Percentiles rank a stretch among this genome's conserved stretches.
These are phyloP conservation scores for Rhizopus arrhizus DNA, from an alignment of 371 early-diverging fungal genomes.

Conservation along the genomic window DNA sequence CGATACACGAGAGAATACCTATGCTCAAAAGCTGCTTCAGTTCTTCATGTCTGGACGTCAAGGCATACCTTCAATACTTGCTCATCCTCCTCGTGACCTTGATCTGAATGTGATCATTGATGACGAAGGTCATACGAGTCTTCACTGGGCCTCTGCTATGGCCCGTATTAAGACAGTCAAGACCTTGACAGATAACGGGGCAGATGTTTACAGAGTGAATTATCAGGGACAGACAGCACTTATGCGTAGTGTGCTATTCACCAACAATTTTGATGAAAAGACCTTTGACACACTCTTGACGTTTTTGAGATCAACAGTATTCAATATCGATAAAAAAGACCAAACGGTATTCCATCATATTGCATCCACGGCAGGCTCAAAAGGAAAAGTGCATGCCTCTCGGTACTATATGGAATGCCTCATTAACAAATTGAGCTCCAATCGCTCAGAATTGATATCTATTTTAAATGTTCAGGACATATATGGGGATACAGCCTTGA, in stretches of 20 bases:
- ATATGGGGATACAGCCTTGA: conserved; percentile 89
- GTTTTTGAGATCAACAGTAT: conserved; percentile 75
- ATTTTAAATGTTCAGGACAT: conserved; percentile 85
- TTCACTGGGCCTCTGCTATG: conserved; percentile 97
- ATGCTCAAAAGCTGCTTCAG: conserved; percentile 50
- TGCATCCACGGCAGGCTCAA: conserved; percentile 73
- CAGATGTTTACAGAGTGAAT: conserved; percentile 75
- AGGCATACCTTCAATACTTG: conserved; percentile 55
- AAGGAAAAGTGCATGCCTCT: conserved; percentile 76
- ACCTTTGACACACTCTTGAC: conserved; percentile 79
- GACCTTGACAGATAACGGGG: conserved; percentile 74
- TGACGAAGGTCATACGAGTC: conserved; percentile 90
- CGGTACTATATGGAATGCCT: conserved; percentile 89
- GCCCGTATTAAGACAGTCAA: conserved; percentile 78
- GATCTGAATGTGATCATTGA: conserved; percentile 89
- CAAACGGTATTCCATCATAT: conserved; percentile 94
- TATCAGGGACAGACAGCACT: conserved; percentile 88
- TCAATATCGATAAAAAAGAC: conserved; percentile 75
- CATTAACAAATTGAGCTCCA: conserved; percentile 63
- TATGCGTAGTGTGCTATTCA: conserved; percentile 85
- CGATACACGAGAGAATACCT: conserved; percentile 24
- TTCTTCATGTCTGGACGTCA: conserved; percentile 64
- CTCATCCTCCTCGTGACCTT: conserved; percentile 58
- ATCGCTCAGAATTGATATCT: conserved; percentile 62
- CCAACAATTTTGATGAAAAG: conserved; percentile 86